These are phyloP conservation scores for Chaetomiaceae sp. DNA, from an alignment of 2,329 filamentous ascomycete genomes.

Conservation along the genomic window DNA sequence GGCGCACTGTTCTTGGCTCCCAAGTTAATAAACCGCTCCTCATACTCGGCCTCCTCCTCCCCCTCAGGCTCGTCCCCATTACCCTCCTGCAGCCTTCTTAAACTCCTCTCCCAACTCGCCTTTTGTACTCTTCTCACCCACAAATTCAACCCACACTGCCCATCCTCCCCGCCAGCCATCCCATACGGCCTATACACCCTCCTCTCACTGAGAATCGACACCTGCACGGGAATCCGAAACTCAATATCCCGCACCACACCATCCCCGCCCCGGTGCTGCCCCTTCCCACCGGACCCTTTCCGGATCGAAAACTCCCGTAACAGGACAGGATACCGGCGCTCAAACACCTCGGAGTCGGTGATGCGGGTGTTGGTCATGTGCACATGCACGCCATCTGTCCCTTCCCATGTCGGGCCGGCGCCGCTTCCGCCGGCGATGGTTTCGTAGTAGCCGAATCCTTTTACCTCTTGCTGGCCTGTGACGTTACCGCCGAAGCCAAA, in stretches of 20 bases:
- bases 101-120: constrained; percentile 45
- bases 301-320: constrained; percentile 66
- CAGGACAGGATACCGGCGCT: constrained; percentile 70
- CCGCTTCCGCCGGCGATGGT: constrained; percentile 76
- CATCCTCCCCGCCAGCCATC: constrained; percentile 76
- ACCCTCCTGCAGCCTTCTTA: constrained; percentile 35
- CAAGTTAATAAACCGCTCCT: constrained; percentile 64
- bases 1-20: constrained; percentile 75
- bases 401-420: constrained; percentile 68
- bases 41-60: constrained; percentile 40
- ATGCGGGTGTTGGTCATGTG: constrained; percentile 87
- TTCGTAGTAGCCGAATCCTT: constrained; percentile 81
- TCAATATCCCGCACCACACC: constrained; percentile 77
- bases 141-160: constrained; percentile 72
- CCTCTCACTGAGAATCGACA: constrained; percentile 73
- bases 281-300: constrained; percentile 57
- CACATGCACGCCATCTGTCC: constrained; percentile 71
- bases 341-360: constrained; percentile 75
- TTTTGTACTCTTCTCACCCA: constrained; percentile 75
- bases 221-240: constrained; percentile 72
- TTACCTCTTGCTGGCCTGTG: constrained; percentile 53
- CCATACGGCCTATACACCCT: constrained; percentile 77
- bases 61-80: constrained; percentile 28
- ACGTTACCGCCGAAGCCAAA: constrained; percentile 74
- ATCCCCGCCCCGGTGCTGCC: constrained; percentile 67